Conservation (phyloP, 768 basidiomycete species). For the Hydnomerulius pinastri region DNA sequence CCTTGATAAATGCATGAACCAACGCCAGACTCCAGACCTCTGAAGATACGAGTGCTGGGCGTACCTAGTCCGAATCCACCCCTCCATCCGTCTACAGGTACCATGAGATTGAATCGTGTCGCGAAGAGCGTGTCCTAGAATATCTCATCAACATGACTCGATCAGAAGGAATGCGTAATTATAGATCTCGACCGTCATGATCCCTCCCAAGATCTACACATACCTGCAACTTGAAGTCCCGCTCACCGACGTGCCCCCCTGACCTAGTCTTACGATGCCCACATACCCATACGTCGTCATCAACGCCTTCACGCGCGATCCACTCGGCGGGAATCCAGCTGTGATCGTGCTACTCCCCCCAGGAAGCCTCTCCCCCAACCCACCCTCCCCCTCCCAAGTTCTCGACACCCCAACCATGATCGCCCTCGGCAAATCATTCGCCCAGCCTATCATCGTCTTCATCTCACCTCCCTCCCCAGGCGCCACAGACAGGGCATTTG, state of each 20-base stretch:
- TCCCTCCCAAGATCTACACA: too few species aligned
- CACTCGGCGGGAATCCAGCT: conserved; percentile 49
- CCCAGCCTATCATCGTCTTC: conserved; percentile 45
- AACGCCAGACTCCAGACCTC: too few species aligned
- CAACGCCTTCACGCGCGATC: conserved; percentile 45
- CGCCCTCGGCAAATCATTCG: conserved; percentile 44
- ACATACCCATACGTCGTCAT: conserved; percentile 34
- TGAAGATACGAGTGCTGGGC: too few species aligned
- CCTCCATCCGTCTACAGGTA: too few species aligned
- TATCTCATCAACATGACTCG: too few species aligned
- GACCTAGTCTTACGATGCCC: conserved; percentile 1
- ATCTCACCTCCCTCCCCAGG: conserved; percentile 29
- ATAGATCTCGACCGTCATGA: too few species aligned
- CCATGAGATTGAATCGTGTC: too few species aligned
- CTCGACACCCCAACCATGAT: conserved; percentile 8
- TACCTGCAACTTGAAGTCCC: too few species aligned
- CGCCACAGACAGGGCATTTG: conserved; percentile 23
- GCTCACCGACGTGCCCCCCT: background rate
- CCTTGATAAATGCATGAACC: background rate
- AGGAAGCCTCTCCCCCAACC: background rate
- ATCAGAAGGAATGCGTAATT: too few species aligned
- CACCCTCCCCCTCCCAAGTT: background rate
- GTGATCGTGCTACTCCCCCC: conserved; percentile 35
- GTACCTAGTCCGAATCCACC: too few species aligned
- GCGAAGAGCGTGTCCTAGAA: too few species aligned